Evolutionary conservation across 257 asterid genomes (phyloP).

Genomic region (Salvia miltiorrhiza): DNA sequence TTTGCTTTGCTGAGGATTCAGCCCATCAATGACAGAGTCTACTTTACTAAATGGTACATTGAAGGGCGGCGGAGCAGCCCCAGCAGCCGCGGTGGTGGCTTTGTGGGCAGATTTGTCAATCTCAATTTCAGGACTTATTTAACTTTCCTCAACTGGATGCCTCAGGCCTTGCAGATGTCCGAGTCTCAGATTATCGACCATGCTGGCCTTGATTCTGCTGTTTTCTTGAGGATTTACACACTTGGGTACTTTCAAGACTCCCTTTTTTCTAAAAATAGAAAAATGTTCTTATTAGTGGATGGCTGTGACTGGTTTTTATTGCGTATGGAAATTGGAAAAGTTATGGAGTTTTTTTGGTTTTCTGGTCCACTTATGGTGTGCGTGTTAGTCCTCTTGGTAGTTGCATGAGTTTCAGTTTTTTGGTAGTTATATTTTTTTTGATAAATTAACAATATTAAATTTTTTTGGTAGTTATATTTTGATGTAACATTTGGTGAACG

Average conservation of each 20-base stretch:
- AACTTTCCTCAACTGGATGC: conserved; percentile 95
- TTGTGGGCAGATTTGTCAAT: conserved; percentile 67
- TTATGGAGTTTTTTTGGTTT: background rate
- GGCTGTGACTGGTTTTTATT: background rate
- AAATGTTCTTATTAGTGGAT: conserved; percentile 4
- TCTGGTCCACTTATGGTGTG: background rate
- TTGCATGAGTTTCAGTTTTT: background rate
- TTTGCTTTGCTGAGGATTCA: conserved; percentile 85
- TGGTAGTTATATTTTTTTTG: background rate
- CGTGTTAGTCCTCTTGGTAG: background rate
- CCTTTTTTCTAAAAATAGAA: background rate
- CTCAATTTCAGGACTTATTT: conserved; percentile 70
- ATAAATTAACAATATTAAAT: no score
- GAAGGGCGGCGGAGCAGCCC: conserved; percentile 67
- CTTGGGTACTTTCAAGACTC: conserved; percentile 36
- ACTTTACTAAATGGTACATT: conserved; percentile 89
- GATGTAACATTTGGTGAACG: background rate
- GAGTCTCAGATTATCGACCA: conserved; percentile 76
- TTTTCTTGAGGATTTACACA: conserved; percentile 47
- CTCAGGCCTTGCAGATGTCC: conserved; percentile 80
- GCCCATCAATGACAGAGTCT: conserved; percentile 92
- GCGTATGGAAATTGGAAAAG: background rate
- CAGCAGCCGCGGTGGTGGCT: conserved; percentile 44
- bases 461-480: background rate
- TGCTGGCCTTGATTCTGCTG: conserved; percentile 78